Evolutionary conservation across 116 monocot genomes (phyloP).

Genomic region (Iris pallida): DNA sequence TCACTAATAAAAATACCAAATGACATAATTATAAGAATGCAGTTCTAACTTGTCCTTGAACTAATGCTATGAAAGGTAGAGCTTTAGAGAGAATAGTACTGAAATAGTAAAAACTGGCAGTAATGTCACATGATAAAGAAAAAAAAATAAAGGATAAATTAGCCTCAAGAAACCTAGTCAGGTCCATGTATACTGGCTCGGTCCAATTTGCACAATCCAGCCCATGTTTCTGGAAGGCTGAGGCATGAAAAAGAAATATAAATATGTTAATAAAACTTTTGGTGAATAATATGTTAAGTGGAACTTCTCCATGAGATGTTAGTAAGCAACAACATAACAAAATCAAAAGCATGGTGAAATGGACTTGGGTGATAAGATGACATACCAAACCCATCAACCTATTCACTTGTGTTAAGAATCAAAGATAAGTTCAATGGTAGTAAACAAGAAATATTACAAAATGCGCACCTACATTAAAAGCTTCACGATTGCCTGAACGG

Average conservation of each 20-base stretch:
- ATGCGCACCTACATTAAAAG: slow-evolving; percentile 89
- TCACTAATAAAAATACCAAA: no score
- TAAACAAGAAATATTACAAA: background rate
- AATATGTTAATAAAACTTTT: background rate
- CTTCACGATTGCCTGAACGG: slow-evolving; percentile 82
- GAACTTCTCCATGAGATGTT: background rate
- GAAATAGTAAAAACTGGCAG: background rate
- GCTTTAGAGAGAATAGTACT: background rate
- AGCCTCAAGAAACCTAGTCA: slow-evolving; percentile 45
- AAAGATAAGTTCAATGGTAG: background rate
- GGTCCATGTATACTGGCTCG: slow-evolving; percentile 89
- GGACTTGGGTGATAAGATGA: background rate
- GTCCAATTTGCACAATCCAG: slow-evolving; percentile 98
- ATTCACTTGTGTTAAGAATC: background rate
- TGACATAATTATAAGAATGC: no score
- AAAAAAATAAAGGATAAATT: background rate
- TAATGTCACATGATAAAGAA: background rate
- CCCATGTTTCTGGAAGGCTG: slow-evolving; percentile 92
- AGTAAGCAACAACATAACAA: background rate
- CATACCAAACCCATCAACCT: background rate
- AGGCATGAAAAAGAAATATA: slow-evolving; percentile 10
- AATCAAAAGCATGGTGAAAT: no score
- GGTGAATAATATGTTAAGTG: background rate
- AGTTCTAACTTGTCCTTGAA: no score
- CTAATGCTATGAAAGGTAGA: no score